Evolutionary conservation across 352 stramenopile species (phyloP), one percentile per base, ranked within the genome.

Genomic region (Phytophthora constricta): DNA sequence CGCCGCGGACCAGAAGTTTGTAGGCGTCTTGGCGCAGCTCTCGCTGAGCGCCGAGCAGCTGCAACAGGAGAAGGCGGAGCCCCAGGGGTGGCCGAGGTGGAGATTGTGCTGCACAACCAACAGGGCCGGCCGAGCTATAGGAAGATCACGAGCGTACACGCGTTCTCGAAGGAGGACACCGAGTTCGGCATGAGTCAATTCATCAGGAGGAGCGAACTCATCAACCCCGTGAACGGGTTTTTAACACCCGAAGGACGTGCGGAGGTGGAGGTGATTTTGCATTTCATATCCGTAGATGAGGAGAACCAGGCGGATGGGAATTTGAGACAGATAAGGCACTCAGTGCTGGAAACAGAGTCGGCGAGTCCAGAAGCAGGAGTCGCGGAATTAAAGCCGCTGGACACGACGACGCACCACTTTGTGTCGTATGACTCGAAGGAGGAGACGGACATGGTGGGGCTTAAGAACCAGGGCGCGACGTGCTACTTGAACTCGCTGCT

Each of bases 401-500:
- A 69, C 9, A 58, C 73, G 28, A 67, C 64, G 45, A 68, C 58
- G 45, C 62, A 76, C 25, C 71, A 84, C 4, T 43, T 89, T 20
- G 16, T 82, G 17, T 54, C 70, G 39, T 92, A 93, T 52, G 84
- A 94, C 58, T 93, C 84, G 2, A 93, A 93, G 58, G 57, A 80
- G n/a, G 86, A 92, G 56, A 96, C 87, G 0, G 86, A 86, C 7
- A 95, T 96, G 87, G 87, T 96, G 16, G 89, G 89, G 0, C 61
- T 96, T 5, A 96, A 96, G 71, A 96, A 96, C 53, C 89, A 96
- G 63, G 93, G 91, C 14, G 92, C 91, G 13, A 98, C 92, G 11
- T 98, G 93, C 73, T 98, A 98, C 71, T 82, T 98, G 78, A 98
- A 98, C 69, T 98, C 91, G 25, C 69, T 98, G 17, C 81, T 98